Evolutionary conservation across 352 stramenopile genomes (phyloP), one percentile per base, ranked within the genome.

Genomic region (Phytophthora syringae): DNA sequence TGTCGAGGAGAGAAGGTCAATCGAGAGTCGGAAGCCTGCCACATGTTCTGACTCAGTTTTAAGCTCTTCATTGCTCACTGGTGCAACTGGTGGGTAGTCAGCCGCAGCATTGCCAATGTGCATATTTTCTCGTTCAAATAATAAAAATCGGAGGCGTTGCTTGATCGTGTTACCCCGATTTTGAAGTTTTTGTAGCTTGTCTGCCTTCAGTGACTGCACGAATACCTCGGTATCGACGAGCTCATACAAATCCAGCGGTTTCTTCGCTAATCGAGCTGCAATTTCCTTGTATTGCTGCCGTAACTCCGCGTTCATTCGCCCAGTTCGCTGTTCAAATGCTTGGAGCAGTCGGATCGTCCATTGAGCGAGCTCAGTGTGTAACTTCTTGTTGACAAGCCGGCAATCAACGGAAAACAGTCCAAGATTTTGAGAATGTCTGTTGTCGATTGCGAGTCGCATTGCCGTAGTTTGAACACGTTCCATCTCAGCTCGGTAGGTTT

Each of bases 271-370:
- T 30, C 69, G 64, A 27, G 70, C 78, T 7, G 82, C 84, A 11
- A 92, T 81, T 20, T 93, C 82, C 39, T 94, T 93, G 60, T 92
- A 94, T 30, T 88, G 70, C 7, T 90, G 76, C 0, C 82, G 72
- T 27, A 92, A 62, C n/a, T 86, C 77, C 0, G 68, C 50, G 28
- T 89, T 92, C 44, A 82, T 70, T 0, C 58, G 64, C 1, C 76
- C 51, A 1, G 82, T 92, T 30, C 70, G 37, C 9, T 87, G 71
- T 16, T 87, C 71, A 69, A 92, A 94, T 0, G 62, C 68, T 25
- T 61, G 39, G 0, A 92, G 63, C 3, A 92, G 61, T 5, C 42
- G 49, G 10, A 76, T 64, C 0, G 59, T 74, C 78, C 82, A 93
- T 9, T 70, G 57, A 0, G 54, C 66, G 4, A 89, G 72, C 1